Percentiles rank a stretch among this genome's conserved stretches.
Conservation (phyloP, 2,329 filamentous ascomycete genomes). For the Diplodia intermedia region DNA sequence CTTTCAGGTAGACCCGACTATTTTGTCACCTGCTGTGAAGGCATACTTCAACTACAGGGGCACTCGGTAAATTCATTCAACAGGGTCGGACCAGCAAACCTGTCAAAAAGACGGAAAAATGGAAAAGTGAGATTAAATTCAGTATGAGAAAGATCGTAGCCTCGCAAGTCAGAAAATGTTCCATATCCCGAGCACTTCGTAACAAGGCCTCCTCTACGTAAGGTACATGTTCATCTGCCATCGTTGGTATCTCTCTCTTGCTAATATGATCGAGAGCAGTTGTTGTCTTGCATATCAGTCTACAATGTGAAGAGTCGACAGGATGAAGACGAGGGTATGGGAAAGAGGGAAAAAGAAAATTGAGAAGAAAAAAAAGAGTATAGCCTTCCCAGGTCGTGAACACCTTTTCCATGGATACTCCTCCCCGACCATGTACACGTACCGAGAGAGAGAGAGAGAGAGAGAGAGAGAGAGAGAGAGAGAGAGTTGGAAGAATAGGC, state of each 20-base stretch:
- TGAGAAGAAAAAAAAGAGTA: constrained; percentile 1
- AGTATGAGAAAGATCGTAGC: too few species aligned
- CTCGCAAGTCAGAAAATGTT: background rate
- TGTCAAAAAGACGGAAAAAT: background rate
- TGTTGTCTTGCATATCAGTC: background rate
- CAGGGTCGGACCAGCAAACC: background rate
- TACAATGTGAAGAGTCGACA: background rate
- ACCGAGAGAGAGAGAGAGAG: background rate
- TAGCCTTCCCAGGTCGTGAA: constrained; percentile 9
- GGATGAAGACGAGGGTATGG: background rate
- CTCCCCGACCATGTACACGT: background rate
- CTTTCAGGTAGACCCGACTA: too few species aligned
- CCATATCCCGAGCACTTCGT: background rate
- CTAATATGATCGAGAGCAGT: background rate
- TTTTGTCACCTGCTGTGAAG: background rate
- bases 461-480: background rate
- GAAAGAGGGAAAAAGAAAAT: too few species aligned
- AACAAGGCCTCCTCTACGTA: background rate
- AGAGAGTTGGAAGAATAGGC: background rate
- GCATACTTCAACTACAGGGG: background rate
- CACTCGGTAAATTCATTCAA: background rate
- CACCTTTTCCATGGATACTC: constrained; percentile 13
- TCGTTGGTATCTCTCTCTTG: background rate
- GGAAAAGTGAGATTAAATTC: background rate
- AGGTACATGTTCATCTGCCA: background rate